Evolutionary conservation across 2,329 filamentous ascomycete genomes (phyloP).

Genomic region (Colletotrichum sp.): DNA sequence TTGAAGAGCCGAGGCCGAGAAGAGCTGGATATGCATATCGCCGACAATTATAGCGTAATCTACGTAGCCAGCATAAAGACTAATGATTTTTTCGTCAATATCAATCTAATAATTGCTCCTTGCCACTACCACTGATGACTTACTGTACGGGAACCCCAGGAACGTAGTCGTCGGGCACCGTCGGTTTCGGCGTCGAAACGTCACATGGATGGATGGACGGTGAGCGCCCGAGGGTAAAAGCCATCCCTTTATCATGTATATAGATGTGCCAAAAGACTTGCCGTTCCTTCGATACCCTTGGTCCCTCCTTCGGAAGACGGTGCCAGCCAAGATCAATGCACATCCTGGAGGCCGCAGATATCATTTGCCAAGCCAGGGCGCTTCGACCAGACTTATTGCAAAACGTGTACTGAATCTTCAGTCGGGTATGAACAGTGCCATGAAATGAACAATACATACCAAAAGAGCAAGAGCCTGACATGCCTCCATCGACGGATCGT

Average conservation of each 20-base stretch:
- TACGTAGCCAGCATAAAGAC: neutral
- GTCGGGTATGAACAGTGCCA: neutral
- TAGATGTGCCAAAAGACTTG: constrained; percentile 33
- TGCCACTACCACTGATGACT: neutral
- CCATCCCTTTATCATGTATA: constrained; percentile 31
- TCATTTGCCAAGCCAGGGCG: constrained; percentile 31
- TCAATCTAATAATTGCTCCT: no score
- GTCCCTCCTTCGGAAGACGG: constrained; percentile 20
- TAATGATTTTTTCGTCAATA: neutral
- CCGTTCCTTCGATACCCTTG: constrained; percentile 7
- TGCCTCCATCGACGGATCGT: constrained; percentile 29
- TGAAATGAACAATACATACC: constrained; percentile 17
- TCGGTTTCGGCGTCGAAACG: constrained; percentile 22
- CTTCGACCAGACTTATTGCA: constrained; percentile 31
- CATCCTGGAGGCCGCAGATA: constrained; percentile 28
- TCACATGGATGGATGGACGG: constrained; percentile 32
- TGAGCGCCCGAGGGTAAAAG: constrained; percentile 30
- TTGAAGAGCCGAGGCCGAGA: neutral
- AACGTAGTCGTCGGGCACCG: neutral
- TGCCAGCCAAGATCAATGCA: constrained; percentile 32
- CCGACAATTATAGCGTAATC: neutral
- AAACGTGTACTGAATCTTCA: constrained; percentile 15
- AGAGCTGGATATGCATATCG: neutral
- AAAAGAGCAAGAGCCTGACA: constrained; percentile 30
- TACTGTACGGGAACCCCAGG: neutral